Percentiles rank a stretch among this genome's conserved stretches.
Evolutionary conservation across 164 flowering plant species (phyloP).

Genomic region (Pachysandra terminalis): DNA sequence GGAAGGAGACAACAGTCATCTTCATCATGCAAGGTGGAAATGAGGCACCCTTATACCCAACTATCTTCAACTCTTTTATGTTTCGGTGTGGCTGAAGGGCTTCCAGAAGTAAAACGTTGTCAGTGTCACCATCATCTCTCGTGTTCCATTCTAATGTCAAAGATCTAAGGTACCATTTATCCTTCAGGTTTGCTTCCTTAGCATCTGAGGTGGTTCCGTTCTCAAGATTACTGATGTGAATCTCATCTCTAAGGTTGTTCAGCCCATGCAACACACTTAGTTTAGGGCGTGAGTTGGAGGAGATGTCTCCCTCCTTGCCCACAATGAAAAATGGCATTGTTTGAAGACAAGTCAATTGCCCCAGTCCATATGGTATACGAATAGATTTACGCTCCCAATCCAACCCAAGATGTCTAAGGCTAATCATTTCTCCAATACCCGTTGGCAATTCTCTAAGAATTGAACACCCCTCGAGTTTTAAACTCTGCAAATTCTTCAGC

Average conservation of each 20-base stretch:
- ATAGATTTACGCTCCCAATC: not conserved
- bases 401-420: not conserved
- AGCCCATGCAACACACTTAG: not conserved
- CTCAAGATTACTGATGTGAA: not conserved
- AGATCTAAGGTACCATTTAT: not conserved
- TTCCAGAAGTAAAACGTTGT: not conserved
- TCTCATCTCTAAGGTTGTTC: not conserved
- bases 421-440: no score
- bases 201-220: not conserved
- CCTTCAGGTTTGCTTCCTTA: not conserved
- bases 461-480: no score
- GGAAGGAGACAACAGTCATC: not conserved
- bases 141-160: not conserved
- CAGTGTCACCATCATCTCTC: not conserved
- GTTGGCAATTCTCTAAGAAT: no score
- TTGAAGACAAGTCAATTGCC: not conserved
- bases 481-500: no score
- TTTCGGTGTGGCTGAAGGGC: not conserved
- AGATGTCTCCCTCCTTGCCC: not conserved
- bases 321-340: not conserved
- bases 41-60: not conserved
- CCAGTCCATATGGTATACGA: not conserved
- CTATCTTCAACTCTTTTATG: not conserved
- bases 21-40: not conserved
- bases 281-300: not conserved